Evolutionary conservation across 164 flowering plant genomes (phyloP), one percentile per base, ranked within the genome.

Genomic region (Malania oleifera): DNA sequence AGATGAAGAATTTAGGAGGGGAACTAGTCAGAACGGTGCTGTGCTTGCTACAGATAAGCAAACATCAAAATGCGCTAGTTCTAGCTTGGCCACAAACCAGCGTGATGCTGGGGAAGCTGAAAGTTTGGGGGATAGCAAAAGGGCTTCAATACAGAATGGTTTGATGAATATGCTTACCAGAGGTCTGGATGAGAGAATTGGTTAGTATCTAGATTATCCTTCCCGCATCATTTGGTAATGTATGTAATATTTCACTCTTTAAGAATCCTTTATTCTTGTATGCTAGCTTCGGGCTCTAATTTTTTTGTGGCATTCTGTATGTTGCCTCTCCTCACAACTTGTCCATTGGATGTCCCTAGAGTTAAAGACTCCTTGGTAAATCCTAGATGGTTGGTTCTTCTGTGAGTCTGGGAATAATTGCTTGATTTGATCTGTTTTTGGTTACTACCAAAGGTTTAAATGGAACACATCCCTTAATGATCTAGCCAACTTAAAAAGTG

Each of bases 161-260:
- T 25, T 73, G 59, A 52, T 64, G 71, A 68, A 63, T 52, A 57
- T 68, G 67, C 78, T 77, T 28, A 73, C 80, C 15, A 67, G 72
- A 58, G 84, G 82, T 46, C 47, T 77, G 25, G 70, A 65, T 40
- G 82, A 78, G 57, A 65, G 73, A 45, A 57, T 63, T 13, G 85
- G 93, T 83, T 67, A 69, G 82, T 64, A 39, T 64, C 17, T 25
- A 44, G 41, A 38, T 7, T 11, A 38, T 15, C 13, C 13, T 13
- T 5, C 4, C 43, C 4, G 5, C 14, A 4, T 39, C 0, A 0
- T 39, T n/a, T n/a, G n/a, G n/a, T n/a, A n/a, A 4, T 39, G 15
- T 17, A 10, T 39, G 43, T 10, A 39, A 10, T 10, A 14, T 0
- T 14, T 14, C 14, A 0, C 10, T 39, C 14, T 39, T 10, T 39